Conservation (phyloP, 306 rosid genomes). For the Prosopis cineraria region DNA sequence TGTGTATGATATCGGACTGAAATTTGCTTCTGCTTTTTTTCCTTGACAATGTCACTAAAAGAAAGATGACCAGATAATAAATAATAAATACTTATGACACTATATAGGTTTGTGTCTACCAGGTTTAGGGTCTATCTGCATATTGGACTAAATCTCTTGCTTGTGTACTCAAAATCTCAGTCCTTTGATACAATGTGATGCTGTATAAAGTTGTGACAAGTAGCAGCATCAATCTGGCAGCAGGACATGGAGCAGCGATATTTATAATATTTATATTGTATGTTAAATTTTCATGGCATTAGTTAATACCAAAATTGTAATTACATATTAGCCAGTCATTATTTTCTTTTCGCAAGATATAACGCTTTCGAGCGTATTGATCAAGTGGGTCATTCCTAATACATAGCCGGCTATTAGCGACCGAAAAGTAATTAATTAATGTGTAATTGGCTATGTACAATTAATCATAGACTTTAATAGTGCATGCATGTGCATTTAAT, state of each 20-base stretch:
- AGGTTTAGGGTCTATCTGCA: slow-evolving; percentile 26
- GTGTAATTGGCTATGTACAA: not conserved
- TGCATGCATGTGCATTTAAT: slow-evolving; percentile 17
- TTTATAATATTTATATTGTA: not conserved
- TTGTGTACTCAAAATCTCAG: slow-evolving; percentile 38
- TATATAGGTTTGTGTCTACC: slow-evolving; percentile 25
- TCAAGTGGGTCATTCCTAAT: not conserved
- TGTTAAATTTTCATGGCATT: not conserved
- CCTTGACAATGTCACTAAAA: not conserved
- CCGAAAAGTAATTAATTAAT: not conserved
- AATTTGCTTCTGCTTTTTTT: slow-evolving; percentile 10
- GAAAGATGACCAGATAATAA: slow-evolving; percentile 1
- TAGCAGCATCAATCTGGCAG: slow-evolving; percentile 35
- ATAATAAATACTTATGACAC: slow-evolving; percentile 6
- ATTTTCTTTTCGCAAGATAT: not conserved
- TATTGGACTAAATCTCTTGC: slow-evolving; percentile 42
- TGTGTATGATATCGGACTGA: not conserved
- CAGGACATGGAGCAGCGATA: slow-evolving; percentile 33
- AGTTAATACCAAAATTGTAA: not conserved
- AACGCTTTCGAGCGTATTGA: not conserved
- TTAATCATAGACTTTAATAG: not conserved
- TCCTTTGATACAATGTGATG: slow-evolving; percentile 35
- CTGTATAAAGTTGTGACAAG: slow-evolving; percentile 40
- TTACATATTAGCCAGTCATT: not conserved
- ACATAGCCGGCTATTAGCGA: not conserved